Evolutionary conservation across 208 protist species (phyloP), one percentile per base, ranked within the genome.

Genomic region (Blastocrithidia nonstop): DNA sequence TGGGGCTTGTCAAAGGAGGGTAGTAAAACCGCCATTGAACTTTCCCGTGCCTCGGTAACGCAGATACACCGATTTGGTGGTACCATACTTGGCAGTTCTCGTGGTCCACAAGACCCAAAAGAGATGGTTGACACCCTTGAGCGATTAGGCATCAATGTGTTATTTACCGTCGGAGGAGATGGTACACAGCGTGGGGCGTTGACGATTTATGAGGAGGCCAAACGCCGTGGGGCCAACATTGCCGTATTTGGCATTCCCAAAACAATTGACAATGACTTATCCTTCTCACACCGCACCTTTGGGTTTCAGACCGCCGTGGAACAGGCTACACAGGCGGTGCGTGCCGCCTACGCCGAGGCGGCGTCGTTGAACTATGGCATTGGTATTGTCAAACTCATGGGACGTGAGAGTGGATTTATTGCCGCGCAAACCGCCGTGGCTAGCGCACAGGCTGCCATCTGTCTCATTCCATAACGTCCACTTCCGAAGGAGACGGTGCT

Each of bases 191-290:
- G 82, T 36, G 93, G 87, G 31, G 82, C 88, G 1, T 49, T 77
- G 23, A 62, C 37, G 39, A 62, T 97, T 45, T 68, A 65, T 53
- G 59, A 94, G 40, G 83, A 94, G 61, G 80, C 78, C 31, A 69
- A 69, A 50, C 60, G 69, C 36, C 76, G 81, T 42, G 66, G 72
- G 24, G 60, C 80, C 21, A 57, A 92, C 52, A 88, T 97, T 42
- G 61, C 80, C 28, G 84, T 96, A 31, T 79, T 95, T 48, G 93
- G 93, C 43, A 71, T 97, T 43, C 91, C 91, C 39, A 97, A 97
- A 71, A 96, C 93, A 17, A 97, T 97, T 63, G 93, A 97, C 42
- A 97, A 97, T 55, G 93, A 97, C 50, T 75, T 97, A 38, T 57
- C 62, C 58, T 94, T 95, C 58, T 85, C 91, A 13, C 82, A 95